Evolutionary conservation across 148 eudicot genomes (phyloP).

Genomic region (Nepenthes mirabilis): DNA sequence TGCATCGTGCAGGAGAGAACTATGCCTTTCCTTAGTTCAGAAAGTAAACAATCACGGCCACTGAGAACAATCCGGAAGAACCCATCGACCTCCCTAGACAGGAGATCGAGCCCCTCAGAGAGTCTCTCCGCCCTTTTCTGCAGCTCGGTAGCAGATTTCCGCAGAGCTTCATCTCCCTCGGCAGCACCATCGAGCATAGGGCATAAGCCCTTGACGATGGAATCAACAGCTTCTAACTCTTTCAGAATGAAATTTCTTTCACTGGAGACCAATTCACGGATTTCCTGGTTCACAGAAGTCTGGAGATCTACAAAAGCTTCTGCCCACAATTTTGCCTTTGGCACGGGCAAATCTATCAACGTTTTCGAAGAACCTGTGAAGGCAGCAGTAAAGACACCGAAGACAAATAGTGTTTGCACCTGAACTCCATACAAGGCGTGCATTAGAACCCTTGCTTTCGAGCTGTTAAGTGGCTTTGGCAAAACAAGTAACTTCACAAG

Average conservation of each 20-base stretch:
- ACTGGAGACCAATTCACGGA: constrained; percentile 10
- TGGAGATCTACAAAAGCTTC: constrained; percentile 30
- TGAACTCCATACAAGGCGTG: constrained; percentile 55
- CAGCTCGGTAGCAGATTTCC: constrained; percentile 22
- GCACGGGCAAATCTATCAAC: constrained; percentile 23
- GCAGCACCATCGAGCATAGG: constrained; percentile 18
- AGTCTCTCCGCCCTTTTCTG: constrained; percentile 30
- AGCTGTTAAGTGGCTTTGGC: constrained; percentile 42
- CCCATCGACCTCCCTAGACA: constrained; percentile 55
- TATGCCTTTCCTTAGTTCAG: constrained; percentile 48
- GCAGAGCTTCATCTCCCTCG: constrained; percentile 15
- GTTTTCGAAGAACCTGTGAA: constrained; percentile 37
- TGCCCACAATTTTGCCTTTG: constrained; percentile 33
- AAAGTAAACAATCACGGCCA: constrained; percentile 73
- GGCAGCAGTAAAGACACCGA: constrained; percentile 29
- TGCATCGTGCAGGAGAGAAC: constrained; percentile 19
- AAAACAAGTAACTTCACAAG: constrained; percentile 25
- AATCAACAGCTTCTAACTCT: constrained; percentile 37
- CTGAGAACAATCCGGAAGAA: constrained; percentile 64
- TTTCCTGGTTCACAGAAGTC: constrained; percentile 27
- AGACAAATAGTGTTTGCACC: constrained; percentile 33
- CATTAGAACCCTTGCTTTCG: constrained; percentile 49
- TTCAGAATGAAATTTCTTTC: constrained; percentile 11
- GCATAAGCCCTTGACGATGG: constrained; percentile 21
- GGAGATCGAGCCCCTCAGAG: constrained; percentile 48